phyloP scores from a whole-genome alignment of 2,329 filamentous ascomycete genomes.

The Cladosporium phlei region DNA sequence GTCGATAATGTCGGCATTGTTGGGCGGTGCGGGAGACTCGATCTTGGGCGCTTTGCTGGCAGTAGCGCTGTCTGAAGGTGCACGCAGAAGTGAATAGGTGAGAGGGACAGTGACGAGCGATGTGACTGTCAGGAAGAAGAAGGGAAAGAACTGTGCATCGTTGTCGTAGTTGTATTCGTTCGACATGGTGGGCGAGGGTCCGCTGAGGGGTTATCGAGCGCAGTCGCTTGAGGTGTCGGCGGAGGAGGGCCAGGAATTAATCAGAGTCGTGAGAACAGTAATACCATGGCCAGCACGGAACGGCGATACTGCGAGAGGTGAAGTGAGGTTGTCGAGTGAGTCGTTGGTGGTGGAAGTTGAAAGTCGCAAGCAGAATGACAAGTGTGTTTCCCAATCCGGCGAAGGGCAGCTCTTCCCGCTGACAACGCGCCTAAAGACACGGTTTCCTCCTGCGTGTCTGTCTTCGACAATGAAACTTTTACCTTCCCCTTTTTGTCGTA shows the following conservation, averaged over 20 bases:
- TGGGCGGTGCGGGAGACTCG: conserved; percentile 71
- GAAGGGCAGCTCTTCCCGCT: too few relatives aligned
- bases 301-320: not conserved
- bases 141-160: conserved; percentile 96
- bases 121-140: conserved; percentile 91
- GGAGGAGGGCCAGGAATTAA: not conserved
- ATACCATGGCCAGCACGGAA: conserved; percentile 13
- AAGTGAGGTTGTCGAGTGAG: too few relatives aligned
- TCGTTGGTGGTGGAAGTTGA: too few relatives aligned
- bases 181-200: conserved; percentile 58
- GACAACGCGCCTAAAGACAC: too few relatives aligned
- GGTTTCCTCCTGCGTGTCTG: too few relatives aligned
- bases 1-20: conserved; percentile 79
- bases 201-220: conserved; percentile 1
- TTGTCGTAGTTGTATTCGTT: conserved; percentile 98
- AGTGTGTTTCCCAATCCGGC: too few relatives aligned
- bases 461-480: too few relatives aligned
- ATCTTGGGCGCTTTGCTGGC: conserved; percentile 79
- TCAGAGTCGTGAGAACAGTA: not conserved
- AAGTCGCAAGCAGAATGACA: too few relatives aligned
- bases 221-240: not conserved
- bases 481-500: too few relatives aligned
- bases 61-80: conserved; percentile 67
- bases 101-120: conserved; percentile 83
- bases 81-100: conserved; percentile 77